Percentiles rank a stretch among this genome's conserved stretches.
Evolutionary conservation across 768 basidiomycete genomes (phyloP).

Genomic region (Lentinula guzmanii): DNA sequence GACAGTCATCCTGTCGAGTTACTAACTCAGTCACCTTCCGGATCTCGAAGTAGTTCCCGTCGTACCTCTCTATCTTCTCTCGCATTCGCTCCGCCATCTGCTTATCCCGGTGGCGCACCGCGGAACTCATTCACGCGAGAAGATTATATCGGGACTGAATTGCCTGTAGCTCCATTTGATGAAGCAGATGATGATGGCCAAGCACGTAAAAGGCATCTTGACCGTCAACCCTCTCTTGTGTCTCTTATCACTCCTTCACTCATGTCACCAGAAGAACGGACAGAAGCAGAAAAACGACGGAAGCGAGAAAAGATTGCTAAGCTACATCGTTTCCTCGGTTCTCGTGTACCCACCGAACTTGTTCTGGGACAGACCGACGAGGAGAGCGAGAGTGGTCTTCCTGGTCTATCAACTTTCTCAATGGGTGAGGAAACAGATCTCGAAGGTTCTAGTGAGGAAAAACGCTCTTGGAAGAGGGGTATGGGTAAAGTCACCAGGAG

Average conservation of each 20-base stretch:
- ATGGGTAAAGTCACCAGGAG: slow-evolving; percentile 22
- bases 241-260: slow-evolving; percentile 1
- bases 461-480: slow-evolving; percentile 35
- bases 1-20: background rate
- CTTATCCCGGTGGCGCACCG: background rate
- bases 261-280: slow-evolving; percentile 44
- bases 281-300: slow-evolving; percentile 57
- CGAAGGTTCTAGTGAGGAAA: slow-evolving; percentile 20
- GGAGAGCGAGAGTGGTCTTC: slow-evolving; percentile 11
- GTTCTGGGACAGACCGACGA: slow-evolving; percentile 45
- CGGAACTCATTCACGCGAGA: background rate
- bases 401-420: slow-evolving; percentile 15
- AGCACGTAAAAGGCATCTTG: background rate
- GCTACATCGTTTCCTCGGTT: slow-evolving; percentile 83
- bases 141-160: background rate
- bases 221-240: background rate
- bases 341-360: slow-evolving; percentile 65
- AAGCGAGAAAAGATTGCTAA: slow-evolving; percentile 76
- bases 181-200: background rate
- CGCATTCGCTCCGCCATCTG: background rate
- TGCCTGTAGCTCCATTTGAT: slow-evolving; percentile 1
- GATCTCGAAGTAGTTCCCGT: background rate
- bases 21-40: background rate
- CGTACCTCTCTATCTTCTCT: slow-evolving; percentile 1
- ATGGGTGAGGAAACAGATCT: slow-evolving; percentile 20